A percentile compares a stretch with the other conserved stretches of the same genome.
Evolutionary conservation across 257 asterid genomes (phyloP).

Genomic region (Fraxinus anomala): DNA sequence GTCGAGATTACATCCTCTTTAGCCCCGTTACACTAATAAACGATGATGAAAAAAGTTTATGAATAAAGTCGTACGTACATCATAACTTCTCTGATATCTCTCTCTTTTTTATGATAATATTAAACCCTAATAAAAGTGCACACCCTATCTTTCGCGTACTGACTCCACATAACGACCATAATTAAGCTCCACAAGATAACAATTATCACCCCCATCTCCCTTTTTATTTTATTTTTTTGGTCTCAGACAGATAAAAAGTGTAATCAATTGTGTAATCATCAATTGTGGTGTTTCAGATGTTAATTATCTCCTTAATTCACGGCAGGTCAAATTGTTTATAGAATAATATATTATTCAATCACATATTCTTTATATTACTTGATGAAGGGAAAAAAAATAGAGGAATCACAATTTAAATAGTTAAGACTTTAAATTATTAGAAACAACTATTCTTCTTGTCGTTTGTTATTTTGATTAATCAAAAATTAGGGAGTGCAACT

Average conservation of each 20-base stretch:
- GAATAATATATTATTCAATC: background rate
- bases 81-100: too few species aligned
- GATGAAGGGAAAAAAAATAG: background rate
- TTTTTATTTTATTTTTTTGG: background rate
- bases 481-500: background rate
- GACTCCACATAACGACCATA: too few species aligned
- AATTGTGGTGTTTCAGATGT: background rate
- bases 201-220: background rate
- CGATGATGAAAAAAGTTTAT: too few species aligned
- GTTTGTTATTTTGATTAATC: background rate
- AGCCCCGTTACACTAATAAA: too few species aligned
- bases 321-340: background rate
- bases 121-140: too few species aligned
- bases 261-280: background rate
- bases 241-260: background rate
- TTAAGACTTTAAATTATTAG: too few species aligned
- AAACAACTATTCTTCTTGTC: background rate
- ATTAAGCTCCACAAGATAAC: background rate
- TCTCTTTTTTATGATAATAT: too few species aligned
- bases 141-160: too few species aligned
- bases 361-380: background rate
- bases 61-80: too few species aligned
- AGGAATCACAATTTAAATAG: background rate
- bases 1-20: too few species aligned
- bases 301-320: constrained; percentile 8